phyloP scores from a whole-genome alignment of 352 stramenopile species.

The Pythium apleroticum region DNA sequence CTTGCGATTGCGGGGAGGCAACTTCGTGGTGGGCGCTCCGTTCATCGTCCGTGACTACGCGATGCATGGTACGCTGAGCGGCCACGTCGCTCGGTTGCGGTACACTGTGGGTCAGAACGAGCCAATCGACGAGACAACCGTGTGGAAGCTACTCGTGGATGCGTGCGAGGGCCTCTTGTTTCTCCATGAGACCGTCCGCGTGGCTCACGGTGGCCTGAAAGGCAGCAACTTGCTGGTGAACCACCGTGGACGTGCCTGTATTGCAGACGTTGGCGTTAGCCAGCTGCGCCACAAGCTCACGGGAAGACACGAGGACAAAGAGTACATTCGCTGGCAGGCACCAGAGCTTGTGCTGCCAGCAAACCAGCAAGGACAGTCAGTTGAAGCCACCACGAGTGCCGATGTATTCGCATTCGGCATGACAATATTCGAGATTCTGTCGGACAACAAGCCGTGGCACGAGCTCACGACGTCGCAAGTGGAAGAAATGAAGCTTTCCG shows the following conservation, averaged over 20 bases:
- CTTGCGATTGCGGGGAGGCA: conserved; percentile 56
- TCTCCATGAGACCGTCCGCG: conserved; percentile 51
- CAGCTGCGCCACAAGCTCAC: conserved; percentile 29
- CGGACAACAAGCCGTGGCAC: conserved; percentile 47
- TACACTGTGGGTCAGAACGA: conserved; percentile 30
- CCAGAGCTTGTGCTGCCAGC: conserved; percentile 44
- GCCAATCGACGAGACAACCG: conserved; percentile 35
- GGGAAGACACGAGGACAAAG: conserved; percentile 37
- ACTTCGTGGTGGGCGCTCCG: conserved; percentile 43
- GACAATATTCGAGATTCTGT: conserved; percentile 72
- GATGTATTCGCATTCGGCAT: conserved; percentile 82
- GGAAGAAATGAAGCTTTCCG: conserved; percentile 44
- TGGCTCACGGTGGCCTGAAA: conserved; percentile 58
- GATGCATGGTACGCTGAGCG: conserved; percentile 47
- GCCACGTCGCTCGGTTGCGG: conserved; percentile 42
- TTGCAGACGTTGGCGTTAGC: conserved; percentile 51
- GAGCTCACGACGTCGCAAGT: conserved; percentile 47
- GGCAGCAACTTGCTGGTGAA: conserved; percentile 75
- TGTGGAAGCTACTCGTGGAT: conserved; percentile 58
- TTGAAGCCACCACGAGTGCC: conserved; percentile 32
- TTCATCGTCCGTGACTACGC: conserved; percentile 67
- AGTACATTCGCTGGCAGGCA: conserved; percentile 66
- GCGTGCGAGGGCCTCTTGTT: conserved; percentile 60
- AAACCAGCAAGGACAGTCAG: background rate
- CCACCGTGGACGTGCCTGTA: conserved; percentile 57